Evolutionary conservation across 2,329 filamentous ascomycete genomes (phyloP).

Genomic region (Exutisphaerella laricina): DNA sequence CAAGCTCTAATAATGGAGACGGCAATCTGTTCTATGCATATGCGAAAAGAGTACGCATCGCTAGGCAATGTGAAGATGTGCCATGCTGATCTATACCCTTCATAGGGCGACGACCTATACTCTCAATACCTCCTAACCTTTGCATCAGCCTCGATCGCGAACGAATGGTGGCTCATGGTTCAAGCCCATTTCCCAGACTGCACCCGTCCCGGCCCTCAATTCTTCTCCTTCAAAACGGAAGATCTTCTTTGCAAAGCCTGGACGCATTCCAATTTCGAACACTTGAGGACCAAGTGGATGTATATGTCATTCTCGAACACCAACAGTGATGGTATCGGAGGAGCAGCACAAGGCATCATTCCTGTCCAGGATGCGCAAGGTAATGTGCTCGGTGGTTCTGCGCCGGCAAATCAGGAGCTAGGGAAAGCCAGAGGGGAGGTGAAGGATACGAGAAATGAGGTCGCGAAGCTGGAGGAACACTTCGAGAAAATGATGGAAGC

Average conservation of each 20-base stretch:
- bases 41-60: constrained; percentile 21
- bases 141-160: constrained; percentile 26
- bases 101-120: constrained; percentile 22
- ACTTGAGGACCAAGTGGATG: constrained; percentile 32
- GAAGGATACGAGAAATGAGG: constrained; percentile 16
- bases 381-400: constrained; percentile 21
- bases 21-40: constrained; percentile 29
- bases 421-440: constrained; percentile 14
- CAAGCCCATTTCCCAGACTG: constrained; percentile 28
- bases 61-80: background rate
- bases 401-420: constrained; percentile 14
- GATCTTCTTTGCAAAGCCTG: constrained; percentile 27
- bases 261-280: constrained; percentile 27
- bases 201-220: constrained; percentile 28
- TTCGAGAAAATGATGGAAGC: constrained; percentile 26
- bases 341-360: constrained; percentile 27
- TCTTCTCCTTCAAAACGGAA: constrained; percentile 30
- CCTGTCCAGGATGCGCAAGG: constrained; percentile 27
- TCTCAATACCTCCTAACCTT: constrained; percentile 33
- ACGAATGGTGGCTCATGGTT: constrained; percentile 32
- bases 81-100: background rate
- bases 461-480: constrained; percentile 19
- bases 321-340: constrained; percentile 14
- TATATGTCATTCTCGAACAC: constrained; percentile 25
- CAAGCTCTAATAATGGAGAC: constrained; percentile 9